A percentile compares a stretch with the other conserved stretches of the same genome.
Evolutionary conservation across 2,329 filamentous ascomycete species (phyloP).

Genomic region (Chaetomium olivaceum): DNA sequence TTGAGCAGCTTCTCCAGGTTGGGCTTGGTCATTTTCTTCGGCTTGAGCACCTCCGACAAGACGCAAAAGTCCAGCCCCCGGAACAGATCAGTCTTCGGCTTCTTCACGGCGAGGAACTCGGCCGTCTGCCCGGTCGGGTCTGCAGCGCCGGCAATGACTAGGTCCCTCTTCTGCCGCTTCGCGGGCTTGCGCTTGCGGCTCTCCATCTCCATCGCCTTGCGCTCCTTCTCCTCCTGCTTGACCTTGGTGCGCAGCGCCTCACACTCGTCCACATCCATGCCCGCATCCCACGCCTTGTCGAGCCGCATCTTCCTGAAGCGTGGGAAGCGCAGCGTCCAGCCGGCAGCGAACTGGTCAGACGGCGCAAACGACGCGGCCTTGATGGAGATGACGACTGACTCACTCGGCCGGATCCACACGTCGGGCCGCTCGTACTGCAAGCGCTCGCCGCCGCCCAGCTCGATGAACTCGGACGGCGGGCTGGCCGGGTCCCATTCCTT

Average conservation of each 20-base stretch:
- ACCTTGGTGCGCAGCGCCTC: slow-evolving; percentile 66
- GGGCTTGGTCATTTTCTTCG: slow-evolving; percentile 71
- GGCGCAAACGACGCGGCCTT: slow-evolving; percentile 79
- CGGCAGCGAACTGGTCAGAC: slow-evolving; percentile 76
- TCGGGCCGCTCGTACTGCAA: slow-evolving; percentile 77
- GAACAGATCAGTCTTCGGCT: slow-evolving; percentile 63
- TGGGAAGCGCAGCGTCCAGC: slow-evolving; percentile 83
- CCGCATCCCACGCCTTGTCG: slow-evolving; percentile 83
- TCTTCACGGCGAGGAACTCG: slow-evolving; percentile 48
- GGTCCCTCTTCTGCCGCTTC: slow-evolving; percentile 67
- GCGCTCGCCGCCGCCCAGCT: slow-evolving; percentile 74
- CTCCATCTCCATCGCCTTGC: slow-evolving; percentile 74
- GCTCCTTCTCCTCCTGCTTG: slow-evolving; percentile 70
- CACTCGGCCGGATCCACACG: slow-evolving; percentile 86
- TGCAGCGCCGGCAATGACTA: slow-evolving; percentile 71
- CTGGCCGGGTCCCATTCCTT: slow-evolving; percentile 75
- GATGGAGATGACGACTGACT: slow-evolving; percentile 83
- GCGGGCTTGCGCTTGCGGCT: slow-evolving; percentile 57
- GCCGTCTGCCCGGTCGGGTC: slow-evolving; percentile 39
- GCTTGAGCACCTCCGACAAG: slow-evolving; percentile 71
- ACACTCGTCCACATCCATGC: slow-evolving; percentile 78
- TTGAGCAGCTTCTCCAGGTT: slow-evolving; percentile 82
- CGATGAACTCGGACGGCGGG: slow-evolving; percentile 76
- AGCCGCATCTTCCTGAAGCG: slow-evolving; percentile 78
- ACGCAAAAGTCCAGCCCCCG: slow-evolving; percentile 78